phyloP scores from a whole-genome alignment of 2,329 filamentous ascomycete species.

The Nemania bipapillata region DNA sequence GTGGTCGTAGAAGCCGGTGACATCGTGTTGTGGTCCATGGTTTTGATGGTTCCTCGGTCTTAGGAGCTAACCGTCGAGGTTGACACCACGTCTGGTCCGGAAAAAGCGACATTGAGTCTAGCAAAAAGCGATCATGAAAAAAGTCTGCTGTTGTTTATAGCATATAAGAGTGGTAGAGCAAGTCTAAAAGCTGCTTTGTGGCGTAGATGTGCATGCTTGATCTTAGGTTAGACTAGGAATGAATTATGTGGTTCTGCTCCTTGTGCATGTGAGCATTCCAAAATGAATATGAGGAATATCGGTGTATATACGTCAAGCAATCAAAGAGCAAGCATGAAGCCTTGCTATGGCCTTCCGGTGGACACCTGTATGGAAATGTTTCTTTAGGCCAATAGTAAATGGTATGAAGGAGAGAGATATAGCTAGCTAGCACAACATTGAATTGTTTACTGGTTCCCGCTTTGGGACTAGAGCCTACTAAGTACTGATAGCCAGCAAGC shows the following conservation, averaged over 20 bases:
- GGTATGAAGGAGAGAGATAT: background rate
- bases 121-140: background rate
- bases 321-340: background rate
- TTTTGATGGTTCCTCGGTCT: slow-evolving; percentile 37
- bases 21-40: slow-evolving; percentile 59
- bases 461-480: slow-evolving; percentile 31
- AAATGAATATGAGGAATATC: background rate
- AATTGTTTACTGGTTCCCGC: slow-evolving; percentile 48
- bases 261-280: background rate
- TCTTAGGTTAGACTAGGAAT: slow-evolving; percentile 4
- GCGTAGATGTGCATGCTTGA: slow-evolving; percentile 11
- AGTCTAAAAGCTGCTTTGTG: slow-evolving; percentile 15
- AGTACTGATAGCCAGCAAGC: too few relatives aligned
- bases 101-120: slow-evolving; percentile 37
- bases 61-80: slow-evolving; percentile 39
- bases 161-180: slow-evolving; percentile 9
- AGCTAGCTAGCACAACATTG: background rate
- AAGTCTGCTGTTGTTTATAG: slow-evolving; percentile 14
- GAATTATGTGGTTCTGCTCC: background rate
- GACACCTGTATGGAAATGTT: slow-evolving; percentile 11
- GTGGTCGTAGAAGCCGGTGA: slow-evolving; percentile 56
- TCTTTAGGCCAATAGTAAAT: slow-evolving; percentile 4
- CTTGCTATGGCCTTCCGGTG: background rate
- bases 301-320: slow-evolving; percentile 16
- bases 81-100: slow-evolving; percentile 38